A percentile compares a stretch with the other conserved stretches of the same genome.
These are phyloP conservation scores for Cordyceps militaris DNA, from an alignment of 2,329 filamentous ascomycete species.

Conservation along the genomic window DNA sequence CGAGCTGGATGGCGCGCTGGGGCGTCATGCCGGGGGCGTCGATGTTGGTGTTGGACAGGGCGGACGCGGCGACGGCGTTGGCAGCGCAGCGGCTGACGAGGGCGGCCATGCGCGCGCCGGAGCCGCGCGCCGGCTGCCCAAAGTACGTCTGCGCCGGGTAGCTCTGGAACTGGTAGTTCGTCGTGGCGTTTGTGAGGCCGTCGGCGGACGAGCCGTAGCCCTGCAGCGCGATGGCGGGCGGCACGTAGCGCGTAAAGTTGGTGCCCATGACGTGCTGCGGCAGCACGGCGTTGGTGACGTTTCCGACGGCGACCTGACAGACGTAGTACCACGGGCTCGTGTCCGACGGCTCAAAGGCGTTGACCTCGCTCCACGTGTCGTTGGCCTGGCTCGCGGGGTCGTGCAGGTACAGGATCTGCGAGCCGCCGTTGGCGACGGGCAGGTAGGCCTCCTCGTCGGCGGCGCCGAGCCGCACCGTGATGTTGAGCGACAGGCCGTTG, in stretches of 20 bases:
- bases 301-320: slow-evolving; percentile 31
- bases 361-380: slow-evolving; percentile 22
- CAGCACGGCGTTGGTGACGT: slow-evolving; percentile 28
- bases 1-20: slow-evolving; percentile 19
- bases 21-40: slow-evolving; percentile 24
- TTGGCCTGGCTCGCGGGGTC: slow-evolving; percentile 20
- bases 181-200: slow-evolving; percentile 19
- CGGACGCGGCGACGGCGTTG: slow-evolving; percentile 28
- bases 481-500: slow-evolving; percentile 21
- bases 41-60: slow-evolving; percentile 24
- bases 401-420: slow-evolving; percentile 33
- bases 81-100: slow-evolving; percentile 30
- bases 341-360: slow-evolving; percentile 32
- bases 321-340: slow-evolving; percentile 33
- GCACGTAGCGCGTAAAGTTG: slow-evolving; percentile 27
- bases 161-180: slow-evolving; percentile 28
- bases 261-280: slow-evolving; percentile 30
- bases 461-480: slow-evolving; percentile 21
- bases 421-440: slow-evolving; percentile 22
- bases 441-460: slow-evolving; percentile 18
- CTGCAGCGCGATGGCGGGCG: slow-evolving; percentile 33
- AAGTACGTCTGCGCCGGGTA: slow-evolving; percentile 36
- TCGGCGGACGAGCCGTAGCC: slow-evolving; percentile 26
- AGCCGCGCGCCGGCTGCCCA: slow-evolving; percentile 28
- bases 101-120: slow-evolving; percentile 26